Evolutionary conservation across 2,329 filamentous ascomycete species (phyloP).

Genomic region (Waltergamsia citrina): DNA sequence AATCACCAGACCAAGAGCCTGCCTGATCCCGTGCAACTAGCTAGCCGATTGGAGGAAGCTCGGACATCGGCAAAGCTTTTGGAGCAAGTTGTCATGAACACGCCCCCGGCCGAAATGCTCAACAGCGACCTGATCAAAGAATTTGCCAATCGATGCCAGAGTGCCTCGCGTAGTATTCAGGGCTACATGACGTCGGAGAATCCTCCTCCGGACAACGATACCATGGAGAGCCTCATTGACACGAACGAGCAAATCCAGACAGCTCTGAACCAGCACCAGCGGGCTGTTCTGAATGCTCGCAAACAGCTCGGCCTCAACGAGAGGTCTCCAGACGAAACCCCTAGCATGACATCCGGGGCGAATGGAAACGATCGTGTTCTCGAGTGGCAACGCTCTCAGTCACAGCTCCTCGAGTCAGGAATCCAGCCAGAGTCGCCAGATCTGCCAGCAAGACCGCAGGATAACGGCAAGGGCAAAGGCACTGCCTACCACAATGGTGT

Average conservation of each 20-base stretch:
- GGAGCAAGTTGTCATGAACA: slow-evolving; percentile 84
- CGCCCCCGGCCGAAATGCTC: slow-evolving; percentile 65
- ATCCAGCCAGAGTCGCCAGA: neutral
- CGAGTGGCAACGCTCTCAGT: slow-evolving; percentile 6
- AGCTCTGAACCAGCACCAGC: slow-evolving; percentile 75
- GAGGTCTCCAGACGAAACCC: slow-evolving; percentile 1
- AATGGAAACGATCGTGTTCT: slow-evolving; percentile 19
- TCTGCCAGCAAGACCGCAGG: neutral
- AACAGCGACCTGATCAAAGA: slow-evolving; percentile 85
- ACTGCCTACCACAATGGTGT: slow-evolving; percentile 11
- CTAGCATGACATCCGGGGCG: slow-evolving; percentile 9
- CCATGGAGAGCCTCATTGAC: slow-evolving; percentile 86
- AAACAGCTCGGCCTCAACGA: slow-evolving; percentile 36
- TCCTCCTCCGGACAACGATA: slow-evolving; percentile 82
- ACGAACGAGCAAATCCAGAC: slow-evolving; percentile 86
- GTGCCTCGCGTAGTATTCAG: slow-evolving; percentile 74
- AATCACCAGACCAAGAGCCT: slow-evolving; percentile 36
- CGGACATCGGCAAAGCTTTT: slow-evolving; percentile 84
- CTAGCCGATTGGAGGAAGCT: slow-evolving; percentile 79
- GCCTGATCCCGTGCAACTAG: slow-evolving; percentile 68
- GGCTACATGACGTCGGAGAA: slow-evolving; percentile 73
- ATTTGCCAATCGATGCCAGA: slow-evolving; percentile 78
- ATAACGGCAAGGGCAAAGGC: slow-evolving; percentile 23
- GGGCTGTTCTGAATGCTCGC: slow-evolving; percentile 58
- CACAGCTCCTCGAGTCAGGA: slow-evolving; percentile 1